Evolutionary conservation across 192 early-diverging fungal species (phyloP), one percentile per base, ranked within the genome.

Genomic region (Backusella luteola): DNA sequence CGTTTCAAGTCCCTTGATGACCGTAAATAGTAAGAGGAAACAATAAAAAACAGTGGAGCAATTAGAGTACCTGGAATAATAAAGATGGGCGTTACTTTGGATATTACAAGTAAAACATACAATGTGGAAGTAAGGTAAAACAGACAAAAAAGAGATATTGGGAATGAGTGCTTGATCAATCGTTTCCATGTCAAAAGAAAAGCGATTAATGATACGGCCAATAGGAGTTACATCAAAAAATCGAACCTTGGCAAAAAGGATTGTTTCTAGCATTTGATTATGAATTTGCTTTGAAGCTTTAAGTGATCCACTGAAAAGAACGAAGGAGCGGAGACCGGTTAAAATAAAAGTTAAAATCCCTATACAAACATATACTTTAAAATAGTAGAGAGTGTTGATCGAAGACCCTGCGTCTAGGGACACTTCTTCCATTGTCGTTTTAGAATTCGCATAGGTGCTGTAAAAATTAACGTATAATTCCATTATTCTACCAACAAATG

Each of bases 211-310:
- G 29, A 97, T 91, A 23, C 93, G 91, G 38, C 95, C 94, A 17
- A 94, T 83, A 5, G 96, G 95, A 14, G 93, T 94, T 11, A 89
- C 90, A 77, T 96, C 94, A 80, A 95, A 98, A 86, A 96, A 97
- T 2, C 90, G 88, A 19, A 95, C 87, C 39, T 91, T 90, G 3
- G 95, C 91, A 19, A 87, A 87, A 41, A 92, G 73, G 26, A 94
- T 85, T 21, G 85, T 44, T 15, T 78, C 79, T 49, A 94, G 75
- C 32, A 93, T 76, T 35, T 80, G 82, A 15, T 83, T 75, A 71
- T 93, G 91, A 26, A 94, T 68, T 0, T 59, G 74, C 34, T 80
- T 82, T 21, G 86, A 89, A 4, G 92, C 93, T 34, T 83, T 67
- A 11, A 94, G 74, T 39, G 83, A 72, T 66, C 90, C 71, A 52